Percentiles rank a stretch among this genome's conserved stretches.
Evolutionary conservation across 1,284 basidiomycete genomes (phyloP).

Genomic region (Ganoderma sp.): DNA sequence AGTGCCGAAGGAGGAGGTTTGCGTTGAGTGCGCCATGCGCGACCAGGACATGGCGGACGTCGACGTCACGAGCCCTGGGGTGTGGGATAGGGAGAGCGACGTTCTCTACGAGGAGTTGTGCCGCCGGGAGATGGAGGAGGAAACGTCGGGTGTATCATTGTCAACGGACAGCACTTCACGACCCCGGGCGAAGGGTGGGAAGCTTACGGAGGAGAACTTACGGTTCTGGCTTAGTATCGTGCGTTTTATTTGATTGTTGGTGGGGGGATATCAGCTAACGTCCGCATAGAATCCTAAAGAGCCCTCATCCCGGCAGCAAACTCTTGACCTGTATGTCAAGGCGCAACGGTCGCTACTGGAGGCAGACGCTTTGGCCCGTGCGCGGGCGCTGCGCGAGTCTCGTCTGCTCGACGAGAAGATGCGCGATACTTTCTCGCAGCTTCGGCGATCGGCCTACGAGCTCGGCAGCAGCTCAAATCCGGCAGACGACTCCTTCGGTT

Average conservation of each 20-base stretch:
- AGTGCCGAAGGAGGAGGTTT: slow-evolving; percentile 78
- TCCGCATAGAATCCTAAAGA: slow-evolving; percentile 75
- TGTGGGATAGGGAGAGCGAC: slow-evolving; percentile 94
- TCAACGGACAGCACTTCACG: slow-evolving; percentile 54
- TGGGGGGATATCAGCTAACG: slow-evolving; percentile 19
- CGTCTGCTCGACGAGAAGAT: slow-evolving; percentile 73
- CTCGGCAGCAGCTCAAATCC: slow-evolving; percentile 52
- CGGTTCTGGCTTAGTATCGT: slow-evolving; percentile 90
- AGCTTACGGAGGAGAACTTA: slow-evolving; percentile 80
- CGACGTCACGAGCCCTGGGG: slow-evolving; percentile 81
- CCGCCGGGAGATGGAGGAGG: slow-evolving; percentile 75
- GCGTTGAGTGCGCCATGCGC: slow-evolving; percentile 98
- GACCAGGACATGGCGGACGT: slow-evolving; percentile 99
- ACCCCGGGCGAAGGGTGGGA: slow-evolving; percentile 69
- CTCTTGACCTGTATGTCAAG: slow-evolving; percentile 72
- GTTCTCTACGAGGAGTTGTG: slow-evolving; percentile 81
- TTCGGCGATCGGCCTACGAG: slow-evolving; percentile 79
- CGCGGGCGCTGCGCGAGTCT: slow-evolving; percentile 77
- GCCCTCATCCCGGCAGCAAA: slow-evolving; percentile 76
- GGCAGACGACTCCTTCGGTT: slow-evolving; percentile 60
- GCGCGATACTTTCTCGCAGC: slow-evolving; percentile 77
- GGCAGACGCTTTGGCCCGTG: slow-evolving; percentile 76
- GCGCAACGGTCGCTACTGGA: slow-evolving; percentile 73
- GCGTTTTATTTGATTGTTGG: slow-evolving; percentile 41
- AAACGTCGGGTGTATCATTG: slow-evolving; percentile 51